Conservation (phyloP, 1,139 yeast species). For the Suhomyces choctaworum region DNA sequence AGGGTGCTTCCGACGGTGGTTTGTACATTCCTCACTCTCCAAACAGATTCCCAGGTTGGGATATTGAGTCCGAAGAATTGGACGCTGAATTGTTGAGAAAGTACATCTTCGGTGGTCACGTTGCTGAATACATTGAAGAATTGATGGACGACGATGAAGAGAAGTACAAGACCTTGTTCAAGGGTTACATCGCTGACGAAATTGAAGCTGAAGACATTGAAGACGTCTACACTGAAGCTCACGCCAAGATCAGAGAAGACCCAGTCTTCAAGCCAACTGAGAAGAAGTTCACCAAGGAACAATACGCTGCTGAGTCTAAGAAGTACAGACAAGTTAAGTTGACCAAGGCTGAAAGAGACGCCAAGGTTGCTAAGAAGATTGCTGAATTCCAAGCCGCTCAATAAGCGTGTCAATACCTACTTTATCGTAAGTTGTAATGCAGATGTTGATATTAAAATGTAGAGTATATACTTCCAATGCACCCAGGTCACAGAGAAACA, state of each 20-base stretch:
- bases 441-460: too few species aligned
- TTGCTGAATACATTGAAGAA: constrained; percentile 99
- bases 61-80: constrained; percentile 96
- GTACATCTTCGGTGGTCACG: constrained; percentile 99
- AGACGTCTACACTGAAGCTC: constrained; percentile 94
- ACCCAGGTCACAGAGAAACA: too few species aligned
- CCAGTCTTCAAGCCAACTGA: constrained; percentile 89
- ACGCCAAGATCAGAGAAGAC: constrained; percentile 93
- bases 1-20: constrained; percentile 99
- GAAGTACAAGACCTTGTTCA: constrained; percentile 95
- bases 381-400: constrained; percentile 71
- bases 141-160: constrained; percentile 99
- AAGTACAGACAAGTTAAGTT: constrained; percentile 88
- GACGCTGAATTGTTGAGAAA: constrained; percentile 97
- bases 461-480: too few species aligned
- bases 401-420: constrained; percentile 28
- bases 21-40: constrained; percentile 98
- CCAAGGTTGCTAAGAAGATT: constrained; percentile 87
- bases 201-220: constrained; percentile 96
- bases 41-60: constrained; percentile 99
- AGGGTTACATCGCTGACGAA: constrained; percentile 95
- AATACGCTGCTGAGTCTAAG: constrained; percentile 95
- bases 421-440: constrained; percentile 1
- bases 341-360: constrained; percentile 89
- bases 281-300: constrained; percentile 95